These are phyloP conservation scores for Penicillium sclerotiorum DNA, from an alignment of 2,329 filamentous ascomycete genomes.

Conservation along the genomic window DNA sequence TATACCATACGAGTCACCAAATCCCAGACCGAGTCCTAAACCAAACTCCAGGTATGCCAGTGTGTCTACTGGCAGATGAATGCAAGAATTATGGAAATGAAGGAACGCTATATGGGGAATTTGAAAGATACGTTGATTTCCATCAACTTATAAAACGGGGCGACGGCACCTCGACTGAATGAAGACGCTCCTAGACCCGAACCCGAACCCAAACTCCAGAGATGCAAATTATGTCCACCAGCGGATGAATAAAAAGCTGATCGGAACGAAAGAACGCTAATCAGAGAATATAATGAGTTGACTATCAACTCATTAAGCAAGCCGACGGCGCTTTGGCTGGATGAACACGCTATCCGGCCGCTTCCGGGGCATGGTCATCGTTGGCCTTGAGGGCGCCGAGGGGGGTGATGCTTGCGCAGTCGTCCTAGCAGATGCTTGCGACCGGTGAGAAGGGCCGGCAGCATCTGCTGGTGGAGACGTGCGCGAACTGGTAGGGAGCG, in stretches of 20 bases:
- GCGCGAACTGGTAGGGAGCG: slow-evolving; percentile 16
- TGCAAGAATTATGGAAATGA: too few relatives aligned
- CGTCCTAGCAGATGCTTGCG: neutral
- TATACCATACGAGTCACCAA: too few relatives aligned
- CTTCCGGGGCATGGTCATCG: slow-evolving; percentile 5
- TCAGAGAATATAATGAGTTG: neutral
- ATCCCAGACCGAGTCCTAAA: too few relatives aligned
- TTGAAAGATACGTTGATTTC: too few relatives aligned
- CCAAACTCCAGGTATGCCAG: too few relatives aligned
- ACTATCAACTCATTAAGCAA: neutral
- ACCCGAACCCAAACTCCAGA: neutral
- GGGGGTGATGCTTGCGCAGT: slow-evolving; percentile 10
- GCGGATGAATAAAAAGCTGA: neutral
- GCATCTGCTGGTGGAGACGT: slow-evolving; percentile 1
- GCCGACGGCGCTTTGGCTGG: slow-evolving; percentile 19
- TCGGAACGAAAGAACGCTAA: neutral
- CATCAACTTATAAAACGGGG: too few relatives aligned
- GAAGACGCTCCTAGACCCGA: neutral
- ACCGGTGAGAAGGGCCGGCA: neutral
- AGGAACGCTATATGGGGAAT: too few relatives aligned
- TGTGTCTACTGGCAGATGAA: too few relatives aligned
- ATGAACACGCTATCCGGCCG: slow-evolving; percentile 15
- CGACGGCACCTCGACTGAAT: neutral
- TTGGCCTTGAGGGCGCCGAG: neutral
- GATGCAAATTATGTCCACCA: neutral